phyloP scores from a whole-genome alignment of 1,284 basidiomycete species.

The Ceratobasidium sp. region DNA sequence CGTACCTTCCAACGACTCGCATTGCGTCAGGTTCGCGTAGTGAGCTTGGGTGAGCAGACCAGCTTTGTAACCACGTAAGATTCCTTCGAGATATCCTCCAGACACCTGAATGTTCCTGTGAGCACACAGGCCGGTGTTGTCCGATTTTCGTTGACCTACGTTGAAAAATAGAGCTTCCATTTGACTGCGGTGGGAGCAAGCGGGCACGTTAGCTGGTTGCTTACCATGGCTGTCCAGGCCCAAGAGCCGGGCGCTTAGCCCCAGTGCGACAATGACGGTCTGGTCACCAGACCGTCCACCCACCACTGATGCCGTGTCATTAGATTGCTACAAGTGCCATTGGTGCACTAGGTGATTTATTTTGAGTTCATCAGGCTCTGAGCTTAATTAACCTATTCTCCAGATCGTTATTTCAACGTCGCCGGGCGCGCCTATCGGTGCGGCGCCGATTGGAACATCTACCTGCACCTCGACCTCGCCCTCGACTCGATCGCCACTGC shows the following conservation, averaged over 20 bases:
- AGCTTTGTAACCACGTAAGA: constrained; percentile 94
- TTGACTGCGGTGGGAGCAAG: constrained; percentile 44
- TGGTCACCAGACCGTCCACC: too few relatives aligned
- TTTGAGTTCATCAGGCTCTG: too few relatives aligned
- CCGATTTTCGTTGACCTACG: constrained; percentile 60
- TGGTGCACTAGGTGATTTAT: too few relatives aligned
- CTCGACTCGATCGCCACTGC: background rate
- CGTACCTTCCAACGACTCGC: constrained; percentile 95
- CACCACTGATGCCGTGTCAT: too few relatives aligned
- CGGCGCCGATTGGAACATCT: background rate
- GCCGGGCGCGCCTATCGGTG: background rate
- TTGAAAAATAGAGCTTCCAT: constrained; percentile 93
- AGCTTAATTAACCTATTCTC: background rate
- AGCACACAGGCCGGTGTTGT: constrained; percentile 50
- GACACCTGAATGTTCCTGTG: constrained; percentile 66
- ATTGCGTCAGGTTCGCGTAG: constrained; percentile 95
- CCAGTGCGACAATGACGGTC: too few relatives aligned
- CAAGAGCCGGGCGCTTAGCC: too few relatives aligned
- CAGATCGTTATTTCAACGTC: background rate
- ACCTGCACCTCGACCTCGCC: background rate
- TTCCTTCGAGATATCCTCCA: constrained; percentile 88
- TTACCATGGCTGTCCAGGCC: too few relatives aligned
- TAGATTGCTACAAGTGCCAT: too few relatives aligned
- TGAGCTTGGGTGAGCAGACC: constrained; percentile 89
- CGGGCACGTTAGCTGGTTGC: too few relatives aligned